phyloP scores from a whole-genome alignment of 371 early-diverging fungal genomes.

The Mortierella sp. region DNA sequence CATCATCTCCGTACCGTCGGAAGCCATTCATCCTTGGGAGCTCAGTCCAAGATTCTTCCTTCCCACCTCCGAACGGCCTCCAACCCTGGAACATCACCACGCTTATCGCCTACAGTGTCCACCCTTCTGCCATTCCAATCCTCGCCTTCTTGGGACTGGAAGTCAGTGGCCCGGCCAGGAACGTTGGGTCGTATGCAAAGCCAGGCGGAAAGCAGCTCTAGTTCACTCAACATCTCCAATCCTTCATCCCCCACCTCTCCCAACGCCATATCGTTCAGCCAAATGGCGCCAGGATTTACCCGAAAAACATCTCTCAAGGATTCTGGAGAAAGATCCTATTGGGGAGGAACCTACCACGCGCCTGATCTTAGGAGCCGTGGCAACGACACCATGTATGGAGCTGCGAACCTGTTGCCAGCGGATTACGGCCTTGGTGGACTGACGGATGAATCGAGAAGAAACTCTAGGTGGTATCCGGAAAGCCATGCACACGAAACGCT shows the following conservation, averaged over 20 bases:
- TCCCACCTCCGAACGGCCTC: constrained; percentile 48
- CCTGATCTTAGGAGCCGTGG: constrained; percentile 5
- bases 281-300: constrained; percentile 7
- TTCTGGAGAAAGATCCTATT: constrained; percentile 16
- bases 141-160: constrained; percentile 39
- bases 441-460: constrained; percentile 5
- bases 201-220: constrained; percentile 37
- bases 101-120: constrained; percentile 27
- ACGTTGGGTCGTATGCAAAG: constrained; percentile 40
- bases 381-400: not conserved
- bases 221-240: constrained; percentile 34
- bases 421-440: not conserved
- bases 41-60: constrained; percentile 46
- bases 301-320: constrained; percentile 19
- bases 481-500: constrained; percentile 6
- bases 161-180: constrained; percentile 34
- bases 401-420: not conserved
- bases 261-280: constrained; percentile 9
- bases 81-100: constrained; percentile 31
- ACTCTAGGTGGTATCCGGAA: constrained; percentile 14
- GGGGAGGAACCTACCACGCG: constrained; percentile 20
- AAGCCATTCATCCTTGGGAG: constrained; percentile 29
- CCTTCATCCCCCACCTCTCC: constrained; percentile 43
- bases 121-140: constrained; percentile 12
- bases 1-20: constrained; percentile 47